Evolutionary conservation across 495 filamentous ascomycete species (phyloP).

Genomic region (Jackrogersella multiformis): DNA sequence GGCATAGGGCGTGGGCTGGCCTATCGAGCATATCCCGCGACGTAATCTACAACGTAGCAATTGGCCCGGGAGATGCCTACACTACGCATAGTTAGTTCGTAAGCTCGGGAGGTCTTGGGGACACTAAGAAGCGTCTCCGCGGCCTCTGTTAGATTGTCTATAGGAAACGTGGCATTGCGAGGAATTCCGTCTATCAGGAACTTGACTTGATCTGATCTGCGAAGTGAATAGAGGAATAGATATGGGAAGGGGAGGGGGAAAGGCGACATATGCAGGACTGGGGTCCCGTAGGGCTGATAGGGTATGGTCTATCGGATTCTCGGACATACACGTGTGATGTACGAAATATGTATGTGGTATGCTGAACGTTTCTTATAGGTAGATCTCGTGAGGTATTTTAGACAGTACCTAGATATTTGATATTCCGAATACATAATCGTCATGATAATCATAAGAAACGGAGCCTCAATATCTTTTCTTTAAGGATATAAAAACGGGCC

Average conservation of each 20-base stretch:
- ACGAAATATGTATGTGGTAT: conserved; percentile 17
- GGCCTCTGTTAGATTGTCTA: conserved; percentile 5
- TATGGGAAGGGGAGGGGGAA: not conserved
- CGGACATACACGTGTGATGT: conserved; percentile 10
- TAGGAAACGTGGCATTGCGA: conserved; percentile 33
- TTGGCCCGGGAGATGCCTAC: not conserved
- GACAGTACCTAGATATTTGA: not conserved
- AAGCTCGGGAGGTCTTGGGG: conserved; percentile 17
- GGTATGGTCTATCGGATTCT: conserved; percentile 12
- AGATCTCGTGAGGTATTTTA: no score
- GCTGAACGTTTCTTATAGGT: no score
- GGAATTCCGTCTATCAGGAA: not conserved
- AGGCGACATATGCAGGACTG: conserved; percentile 13
- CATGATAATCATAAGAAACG: conserved; percentile 14
- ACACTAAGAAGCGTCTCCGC: conserved; percentile 25
- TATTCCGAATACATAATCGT: not conserved
- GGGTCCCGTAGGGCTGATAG: conserved; percentile 35
- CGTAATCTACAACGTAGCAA: conserved; percentile 20
- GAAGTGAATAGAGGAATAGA: conserved; percentile 1
- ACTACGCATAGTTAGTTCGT: not conserved
- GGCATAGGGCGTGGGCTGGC: conserved; percentile 13
- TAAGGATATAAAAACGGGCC: conserved; percentile 1
- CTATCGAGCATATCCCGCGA: not conserved
- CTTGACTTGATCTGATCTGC: not conserved
- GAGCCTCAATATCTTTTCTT: not conserved